Conservation (phyloP, 768 basidiomycete genomes). For the Suillus plorans region DNA sequence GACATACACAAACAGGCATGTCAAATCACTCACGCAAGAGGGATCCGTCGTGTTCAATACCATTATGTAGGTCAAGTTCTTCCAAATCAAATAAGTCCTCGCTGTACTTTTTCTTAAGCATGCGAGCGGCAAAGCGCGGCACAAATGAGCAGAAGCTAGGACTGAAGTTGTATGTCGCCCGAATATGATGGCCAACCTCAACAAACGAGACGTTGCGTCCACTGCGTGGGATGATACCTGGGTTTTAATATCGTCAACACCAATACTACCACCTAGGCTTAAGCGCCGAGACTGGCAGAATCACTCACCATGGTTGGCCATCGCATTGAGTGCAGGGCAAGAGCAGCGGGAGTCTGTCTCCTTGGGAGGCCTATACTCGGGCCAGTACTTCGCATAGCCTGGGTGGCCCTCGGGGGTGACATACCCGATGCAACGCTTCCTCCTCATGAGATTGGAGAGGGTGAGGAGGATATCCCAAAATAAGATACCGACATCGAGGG, state of each 20-base stretch:
- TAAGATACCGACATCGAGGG: slow-evolving; percentile 30
- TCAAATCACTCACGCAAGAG: slow-evolving; percentile 28
- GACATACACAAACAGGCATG: not conserved
- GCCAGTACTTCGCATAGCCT: slow-evolving; percentile 67
- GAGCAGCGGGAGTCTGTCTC: slow-evolving; percentile 69
- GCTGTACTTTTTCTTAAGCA: slow-evolving; percentile 56
- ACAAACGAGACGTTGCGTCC: slow-evolving; percentile 69
- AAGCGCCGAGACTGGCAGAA: not conserved
- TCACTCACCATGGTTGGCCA: slow-evolving; percentile 77
- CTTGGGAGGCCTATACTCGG: slow-evolving; percentile 56
- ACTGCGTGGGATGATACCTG: slow-evolving; percentile 52
- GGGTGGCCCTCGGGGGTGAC: slow-evolving; percentile 56
- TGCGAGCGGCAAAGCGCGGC: slow-evolving; percentile 55
- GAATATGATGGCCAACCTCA: slow-evolving; percentile 40
- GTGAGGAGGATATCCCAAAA: slow-evolving; percentile 54
- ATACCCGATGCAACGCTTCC: slow-evolving; percentile 44
- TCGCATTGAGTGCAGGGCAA: slow-evolving; percentile 75
- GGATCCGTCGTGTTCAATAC: slow-evolving; percentile 40
- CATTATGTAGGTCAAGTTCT: slow-evolving; percentile 72
- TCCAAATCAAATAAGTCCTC: slow-evolving; percentile 61
- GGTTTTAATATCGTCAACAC: not conserved
- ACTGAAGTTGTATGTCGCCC: slow-evolving; percentile 67
- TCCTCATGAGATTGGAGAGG: slow-evolving; percentile 50
- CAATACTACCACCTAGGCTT: not conserved
- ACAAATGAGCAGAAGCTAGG: slow-evolving; percentile 69